Evolutionary conservation across 2,329 filamentous ascomycete genomes (phyloP), one percentile per base, ranked within the genome.

Genomic region (Trichoderma afroharzianum): DNA sequence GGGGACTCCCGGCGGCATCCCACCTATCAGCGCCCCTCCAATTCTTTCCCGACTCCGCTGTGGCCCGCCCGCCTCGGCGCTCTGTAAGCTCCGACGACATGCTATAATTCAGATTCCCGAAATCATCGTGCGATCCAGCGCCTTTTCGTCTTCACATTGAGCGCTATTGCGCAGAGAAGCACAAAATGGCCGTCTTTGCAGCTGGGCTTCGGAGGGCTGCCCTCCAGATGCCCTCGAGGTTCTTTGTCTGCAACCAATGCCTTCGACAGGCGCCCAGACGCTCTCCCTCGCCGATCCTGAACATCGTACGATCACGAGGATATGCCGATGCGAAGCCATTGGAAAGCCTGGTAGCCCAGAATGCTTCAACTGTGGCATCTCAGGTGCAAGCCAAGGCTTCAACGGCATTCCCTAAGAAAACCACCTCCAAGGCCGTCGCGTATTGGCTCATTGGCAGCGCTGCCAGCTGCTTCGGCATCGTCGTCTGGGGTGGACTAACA

Each of bases 361-460:
- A 74, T 14, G 75, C 78, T 58, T 74, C 73, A 3, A 75, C 73
- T 15, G 15, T 62, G 14, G 59, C 71, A 1, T 21, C 69, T 15
- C 32, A 72, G 36, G 76, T 70, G 63, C 76, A 63, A 71, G 55
- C 72, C 28, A 75, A 76, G 15, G 76, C 78, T 11, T 82, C 81
- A 75, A 80, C 79, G 26, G 80, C 81, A 3, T 88, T 87, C 72
- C 87, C 88, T 33, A 87, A 92, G 76, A 87, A 92, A 76, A 88
- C 88, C 11, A 94, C 88, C 75, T 89, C 91, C 72, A 96, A 93
- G 82, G 84, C 85, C 11, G 95, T 97, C 58, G 96, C 91, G 72
- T 95, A 95, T 84, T 99, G 95, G 95, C 88, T 99, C 59, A 84
- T 99, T 70, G 95, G 90, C 61, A 98, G 95, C 76, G 95, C 96